Base-by-base conservation (phyloP, 2,329 filamentous ascomycete genomes). In the Monosporascus ibericus region DNA sequence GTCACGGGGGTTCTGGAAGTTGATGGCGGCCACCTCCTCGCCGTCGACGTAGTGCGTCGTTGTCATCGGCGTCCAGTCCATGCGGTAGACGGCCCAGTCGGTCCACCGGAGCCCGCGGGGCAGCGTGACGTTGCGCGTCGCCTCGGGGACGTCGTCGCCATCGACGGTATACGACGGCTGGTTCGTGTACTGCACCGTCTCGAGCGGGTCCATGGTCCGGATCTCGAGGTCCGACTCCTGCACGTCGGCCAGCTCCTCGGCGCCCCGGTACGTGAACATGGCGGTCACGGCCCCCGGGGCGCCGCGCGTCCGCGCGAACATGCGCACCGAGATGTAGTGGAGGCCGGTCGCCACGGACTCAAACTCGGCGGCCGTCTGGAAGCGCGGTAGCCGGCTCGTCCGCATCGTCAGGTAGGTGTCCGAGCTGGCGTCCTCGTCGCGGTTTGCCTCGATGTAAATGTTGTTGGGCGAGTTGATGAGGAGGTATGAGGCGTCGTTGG, bases 41-140 rank as follows among this genome's bases (percentile, higher is more conserved):
- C 75, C 77, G 62, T 84, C 72, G 20, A 82, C 70, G 58, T 75
- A 85, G 81, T 81, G 86, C 30, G 73, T 73, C 56, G 75, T 82
- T 42, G 71, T 65, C 17, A 71, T 68, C 0, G 77, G 72, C 1
- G 79, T 74, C 82, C 82, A 86, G 68, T 85, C 82, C 40, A 85
- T 73, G 24, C 82, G 73, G 65, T 85, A 77, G 6, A 76, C 76
- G 37, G 77, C 73, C 80, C 81, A 85, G 27, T 77, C 69, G 47
- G 75, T 71, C 79, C 80, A 84, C 15, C 63, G 54, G 6, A 64
- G 55, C 1, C 79, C 72, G 42, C 24, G 42, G 24, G 42, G 42
- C 46, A 78, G 60, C 2, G 68, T 74, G 8, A 69, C 71, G 54
- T 75, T 75, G 15, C 65, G 58, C 2, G 78, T 78, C 1, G 80